A percentile compares a stretch with the other conserved stretches of the same genome.
phyloP scores from a whole-genome alignment of 1,139 yeast genomes.

The Pneumocystis carinii region DNA sequence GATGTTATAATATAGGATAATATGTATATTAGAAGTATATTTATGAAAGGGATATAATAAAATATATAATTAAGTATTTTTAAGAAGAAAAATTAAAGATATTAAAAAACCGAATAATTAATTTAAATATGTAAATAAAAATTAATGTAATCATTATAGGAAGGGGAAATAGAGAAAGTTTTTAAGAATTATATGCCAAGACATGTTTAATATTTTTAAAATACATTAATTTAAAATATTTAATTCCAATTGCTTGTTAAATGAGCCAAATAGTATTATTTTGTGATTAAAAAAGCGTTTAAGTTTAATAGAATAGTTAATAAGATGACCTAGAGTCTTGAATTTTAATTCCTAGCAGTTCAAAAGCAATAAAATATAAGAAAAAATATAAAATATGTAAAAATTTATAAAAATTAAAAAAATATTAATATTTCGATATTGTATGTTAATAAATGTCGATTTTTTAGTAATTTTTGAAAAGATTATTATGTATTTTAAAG shows the following conservation, averaged over 20 bases:
- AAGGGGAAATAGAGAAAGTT: background rate
- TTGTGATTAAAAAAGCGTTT: background rate
- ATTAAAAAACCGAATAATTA: background rate
- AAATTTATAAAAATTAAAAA: background rate
- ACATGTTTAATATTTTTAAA: too few species aligned
- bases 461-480: background rate
- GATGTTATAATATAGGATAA: too few species aligned
- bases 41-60: background rate
- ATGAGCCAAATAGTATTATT: background rate
- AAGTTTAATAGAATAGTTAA: background rate
- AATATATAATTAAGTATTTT: background rate
- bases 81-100: background rate
- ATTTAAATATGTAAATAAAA: background rate
- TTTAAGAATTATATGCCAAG: background rate
- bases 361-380: background rate
- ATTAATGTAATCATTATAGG: background rate
- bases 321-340: background rate
- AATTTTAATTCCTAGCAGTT: background rate
- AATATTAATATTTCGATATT: background rate
- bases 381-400: background rate
- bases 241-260: background rate
- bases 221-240: background rate
- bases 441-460: background rate
- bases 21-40: background rate
- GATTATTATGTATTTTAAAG: background rate